Base-by-base conservation (phyloP, 2,329 filamentous ascomycete genomes). In the Cyphellophora attinorum region DNA sequence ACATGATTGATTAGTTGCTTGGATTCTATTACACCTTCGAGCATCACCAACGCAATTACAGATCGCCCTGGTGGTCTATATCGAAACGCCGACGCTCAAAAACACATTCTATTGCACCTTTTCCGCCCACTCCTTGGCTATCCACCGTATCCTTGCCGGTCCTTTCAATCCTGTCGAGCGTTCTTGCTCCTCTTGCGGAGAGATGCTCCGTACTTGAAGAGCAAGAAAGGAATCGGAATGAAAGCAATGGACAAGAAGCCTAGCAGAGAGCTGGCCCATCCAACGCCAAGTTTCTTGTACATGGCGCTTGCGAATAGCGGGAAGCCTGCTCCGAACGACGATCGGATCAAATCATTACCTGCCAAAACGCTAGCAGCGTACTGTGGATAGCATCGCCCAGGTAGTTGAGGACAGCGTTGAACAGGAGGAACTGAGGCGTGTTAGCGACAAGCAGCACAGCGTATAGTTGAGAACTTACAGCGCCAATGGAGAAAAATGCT, bases 311-410 rank as follows among this genome's bases (percentile, higher is more conserved):
- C 56, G 44, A 61, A 61, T 5, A 48, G 30, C 3, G 42, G 42
- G 27, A 65, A 58, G 0, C 48, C 52, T 1, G 55, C 61, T 3
- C 60, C 61, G 3, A 56, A 56, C 1, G 57, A 40, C 27, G 59
- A 60, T 3, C 61, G 51, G 19, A 64, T 49, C 17, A 65, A 49
- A 3, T 54, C 56, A 13, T 61, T 58, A 4, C 43, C 61, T 4
- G 62, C 62, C 10, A 64, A 47, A 0, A 60, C 62, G 5, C 54
- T 59, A 3, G 61, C 61, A 5, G 54, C 57, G 33, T 55, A 55
- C 5, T 33, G 23, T 2, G 47, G 46, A 35, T 54, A 55, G 52
- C 46, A 25, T 53, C 49, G 6, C 43, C 40, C n/a, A 52, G 42
- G 27, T 55, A 55, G 14, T 47, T 47, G 11, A 50, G 37, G 4